Base-by-base conservation (phyloP, 192 early-diverging fungal genomes). In the Backusella macrospora region DNA sequence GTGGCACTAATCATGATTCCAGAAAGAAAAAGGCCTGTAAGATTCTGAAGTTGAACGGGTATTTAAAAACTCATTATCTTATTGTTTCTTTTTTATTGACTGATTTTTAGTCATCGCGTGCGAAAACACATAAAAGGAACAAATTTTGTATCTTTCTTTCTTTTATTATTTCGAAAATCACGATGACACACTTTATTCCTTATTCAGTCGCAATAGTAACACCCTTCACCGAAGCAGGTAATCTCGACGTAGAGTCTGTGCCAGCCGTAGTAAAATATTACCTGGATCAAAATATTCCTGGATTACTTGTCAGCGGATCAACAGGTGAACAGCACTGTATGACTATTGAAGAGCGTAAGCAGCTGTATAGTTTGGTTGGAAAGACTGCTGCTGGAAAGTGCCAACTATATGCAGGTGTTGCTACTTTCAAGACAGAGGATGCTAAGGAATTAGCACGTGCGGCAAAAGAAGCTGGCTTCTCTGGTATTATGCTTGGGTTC, bases 321-420 rank as follows among this genome's bases (percentile, higher is more conserved):
- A 75, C 73, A 26, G 73, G 73, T 62, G 73, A 75, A 42, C 73
- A 75, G 21, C 73, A 75, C 66, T 68, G 65, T n/a, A 52, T 75
- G 65, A 68, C 47, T 4, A 75, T 75, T 8, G 39, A n/a, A 4
- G 73, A 75, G 34, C 65, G 73, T n/a, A 75, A 75, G 18, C 59
- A 69, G 16, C 38, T 75, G 0, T 75, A 62, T 6, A 37, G 23
- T 55, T 40, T 43, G 4, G 66, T 69, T 13, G 37, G 64, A 46
- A 26, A 65, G 13, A 21, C 64, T 4, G 64, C 34, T 43, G 66
- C 42, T 15, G 18, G 40, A 14, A 45, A 67, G 9, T 75, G 65
- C 46, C 29, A 44, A 14, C 16, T 75, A 15, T 75, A 75, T 59
- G 73, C 73, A 26, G 73, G 73, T 44, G 73, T 75, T n/a, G 73